Percentiles rank a stretch among this genome's conserved stretches.
phyloP scores from a whole-genome alignment of 805 yeast species.

The Barnettozyma vustinii region DNA sequence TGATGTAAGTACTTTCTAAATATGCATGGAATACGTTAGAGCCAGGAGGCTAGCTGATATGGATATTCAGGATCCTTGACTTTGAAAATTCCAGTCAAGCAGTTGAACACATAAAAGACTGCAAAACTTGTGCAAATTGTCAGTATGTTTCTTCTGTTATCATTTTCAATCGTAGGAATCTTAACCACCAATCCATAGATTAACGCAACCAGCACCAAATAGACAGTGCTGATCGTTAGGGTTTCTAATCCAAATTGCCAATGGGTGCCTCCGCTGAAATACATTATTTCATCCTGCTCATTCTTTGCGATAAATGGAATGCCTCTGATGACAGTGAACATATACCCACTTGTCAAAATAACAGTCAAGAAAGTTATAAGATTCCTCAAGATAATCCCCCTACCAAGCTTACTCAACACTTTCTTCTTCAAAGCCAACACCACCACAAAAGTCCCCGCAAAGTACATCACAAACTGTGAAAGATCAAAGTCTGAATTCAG shows the following conservation, averaged over 20 bases:
- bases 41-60: constrained; percentile 19
- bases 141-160: constrained; percentile 5
- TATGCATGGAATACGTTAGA: not conserved
- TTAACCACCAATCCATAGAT: constrained; percentile 36
- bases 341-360: constrained; percentile 54
- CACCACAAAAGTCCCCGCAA: constrained; percentile 36
- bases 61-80: constrained; percentile 19
- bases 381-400: constrained; percentile 24
- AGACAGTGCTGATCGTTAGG: constrained; percentile 45
- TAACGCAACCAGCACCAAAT: constrained; percentile 39
- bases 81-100: constrained; percentile 16
- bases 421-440: constrained; percentile 47
- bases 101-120: constrained; percentile 18
- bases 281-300: constrained; percentile 45
- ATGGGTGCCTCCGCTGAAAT: constrained; percentile 56
- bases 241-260: constrained; percentile 73
- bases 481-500: constrained; percentile 40
- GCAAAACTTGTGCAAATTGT: constrained; percentile 10
- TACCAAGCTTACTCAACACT: constrained; percentile 29
- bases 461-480: constrained; percentile 39
- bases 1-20: not conserved
- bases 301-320: constrained; percentile 58
- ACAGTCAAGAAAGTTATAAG: constrained; percentile 38
- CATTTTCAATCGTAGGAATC: constrained; percentile 27
- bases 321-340: constrained; percentile 53